Evolutionary conservation across 768 basidiomycete genomes (phyloP).

Genomic region (Lyophyllum decastes): DNA sequence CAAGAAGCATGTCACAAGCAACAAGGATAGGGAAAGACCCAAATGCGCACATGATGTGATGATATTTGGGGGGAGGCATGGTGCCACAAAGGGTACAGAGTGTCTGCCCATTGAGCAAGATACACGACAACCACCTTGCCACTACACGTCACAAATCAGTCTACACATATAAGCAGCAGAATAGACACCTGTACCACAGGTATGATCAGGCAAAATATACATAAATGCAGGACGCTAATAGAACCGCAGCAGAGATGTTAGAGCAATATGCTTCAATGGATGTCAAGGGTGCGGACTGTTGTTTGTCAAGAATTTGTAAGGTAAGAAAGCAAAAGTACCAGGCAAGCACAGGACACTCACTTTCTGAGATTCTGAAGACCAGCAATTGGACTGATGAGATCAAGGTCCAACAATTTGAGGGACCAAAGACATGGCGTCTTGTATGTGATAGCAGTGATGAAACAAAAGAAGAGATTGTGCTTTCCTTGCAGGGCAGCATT

Average conservation of each 20-base stretch:
- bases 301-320: not conserved
- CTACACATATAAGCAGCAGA: no score
- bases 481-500: conserved; percentile 7
- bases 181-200: no score
- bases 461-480: conserved; percentile 4
- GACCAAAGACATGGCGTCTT: not conserved
- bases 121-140: no score
- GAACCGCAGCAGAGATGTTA: not conserved
- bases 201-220: no score
- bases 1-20: no score
- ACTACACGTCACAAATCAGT: no score
- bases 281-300: not conserved
- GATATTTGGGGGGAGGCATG: no score
- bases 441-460: not conserved
- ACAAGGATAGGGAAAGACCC: no score
- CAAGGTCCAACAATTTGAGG: not conserved
- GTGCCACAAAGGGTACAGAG: no score
- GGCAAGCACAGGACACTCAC: no score
- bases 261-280: not conserved
- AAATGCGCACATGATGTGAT: no score
- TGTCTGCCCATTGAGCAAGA: no score
- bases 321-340: not conserved
- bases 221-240: not conserved
- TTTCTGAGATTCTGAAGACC: not conserved
- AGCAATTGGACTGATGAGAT: not conserved